Conservation (phyloP, 495 filamentous ascomycete species). For the Tuber melanosporum region DNA sequence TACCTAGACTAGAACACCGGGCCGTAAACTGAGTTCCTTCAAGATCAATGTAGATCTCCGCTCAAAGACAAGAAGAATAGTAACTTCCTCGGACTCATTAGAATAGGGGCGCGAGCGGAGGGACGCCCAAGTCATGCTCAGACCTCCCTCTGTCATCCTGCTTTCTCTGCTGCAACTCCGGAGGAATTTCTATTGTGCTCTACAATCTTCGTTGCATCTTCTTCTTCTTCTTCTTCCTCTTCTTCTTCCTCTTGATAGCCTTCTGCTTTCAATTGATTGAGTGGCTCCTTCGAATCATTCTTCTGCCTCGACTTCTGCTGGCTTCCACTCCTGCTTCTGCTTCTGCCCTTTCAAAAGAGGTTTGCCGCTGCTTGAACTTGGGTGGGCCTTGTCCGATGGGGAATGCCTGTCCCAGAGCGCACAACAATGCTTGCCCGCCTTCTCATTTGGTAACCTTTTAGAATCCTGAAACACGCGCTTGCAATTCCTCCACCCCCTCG, state of each 20-base stretch:
- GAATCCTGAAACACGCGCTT: slow-evolving; percentile 42
- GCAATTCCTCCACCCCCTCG: slow-evolving; percentile 37
- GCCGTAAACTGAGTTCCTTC: background rate
- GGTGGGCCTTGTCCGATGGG: slow-evolving; percentile 38
- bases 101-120: background rate
- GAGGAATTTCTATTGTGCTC: slow-evolving; percentile 23
- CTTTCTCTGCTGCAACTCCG: background rate
- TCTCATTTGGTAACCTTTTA: slow-evolving; percentile 36
- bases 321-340: slow-evolving; percentile 14
- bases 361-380: slow-evolving; percentile 32
- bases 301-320: background rate
- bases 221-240: slow-evolving; percentile 9
- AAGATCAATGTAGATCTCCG: background rate
- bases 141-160: slow-evolving; percentile 2
- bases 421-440: slow-evolving; percentile 34
- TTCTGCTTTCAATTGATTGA: slow-evolving; percentile 13
- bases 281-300: background rate
- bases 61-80: background rate
- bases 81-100: background rate
- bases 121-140: background rate
- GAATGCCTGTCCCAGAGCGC: slow-evolving; percentile 35
- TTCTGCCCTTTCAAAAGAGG: slow-evolving; percentile 26
- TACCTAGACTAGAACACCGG: background rate
- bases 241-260: slow-evolving; percentile 17
- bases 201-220: slow-evolving; percentile 28